Evolutionary conservation across 1,284 basidiomycete genomes (phyloP).

Genomic region (Austroboletus niveus): DNA sequence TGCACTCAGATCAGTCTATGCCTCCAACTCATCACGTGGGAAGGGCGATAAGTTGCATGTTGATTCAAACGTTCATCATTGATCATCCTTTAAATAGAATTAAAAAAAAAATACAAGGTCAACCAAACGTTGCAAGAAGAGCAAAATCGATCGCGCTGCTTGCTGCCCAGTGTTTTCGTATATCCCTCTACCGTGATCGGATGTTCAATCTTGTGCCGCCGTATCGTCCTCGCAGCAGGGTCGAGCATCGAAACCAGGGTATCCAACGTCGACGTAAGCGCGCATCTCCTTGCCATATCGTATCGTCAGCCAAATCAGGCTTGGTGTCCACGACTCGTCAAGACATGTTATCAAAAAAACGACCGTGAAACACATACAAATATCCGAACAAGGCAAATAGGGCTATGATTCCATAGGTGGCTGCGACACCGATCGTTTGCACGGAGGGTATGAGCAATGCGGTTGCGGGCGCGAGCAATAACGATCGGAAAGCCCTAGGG

Average conservation of each 20-base stretch:
- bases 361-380: constrained; percentile 32
- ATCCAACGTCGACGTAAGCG: constrained; percentile 46
- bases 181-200: no score
- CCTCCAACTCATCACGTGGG: no score
- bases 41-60: no score
- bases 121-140: no score
- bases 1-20: no score
- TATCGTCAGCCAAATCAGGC: constrained; percentile 42
- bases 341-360: neutral
- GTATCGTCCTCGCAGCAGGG: neutral
- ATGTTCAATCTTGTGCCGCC: neutral
- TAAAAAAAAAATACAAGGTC: no score
- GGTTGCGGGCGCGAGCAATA: constrained; percentile 29
- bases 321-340: constrained; percentile 11
- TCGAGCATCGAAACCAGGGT: constrained; percentile 21
- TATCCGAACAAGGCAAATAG: constrained; percentile 44
- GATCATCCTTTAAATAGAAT: no score
- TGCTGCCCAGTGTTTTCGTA: no score
- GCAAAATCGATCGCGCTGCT: no score
- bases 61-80: no score
- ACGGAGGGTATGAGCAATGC: constrained; percentile 40
- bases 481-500: constrained; percentile 43
- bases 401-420: constrained; percentile 49
- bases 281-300: constrained; percentile 47
- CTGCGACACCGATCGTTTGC: constrained; percentile 50